These are phyloP conservation scores for Trichoderma sp. DNA, from an alignment of 2,329 filamentous ascomycete genomes.

Conservation along the genomic window DNA sequence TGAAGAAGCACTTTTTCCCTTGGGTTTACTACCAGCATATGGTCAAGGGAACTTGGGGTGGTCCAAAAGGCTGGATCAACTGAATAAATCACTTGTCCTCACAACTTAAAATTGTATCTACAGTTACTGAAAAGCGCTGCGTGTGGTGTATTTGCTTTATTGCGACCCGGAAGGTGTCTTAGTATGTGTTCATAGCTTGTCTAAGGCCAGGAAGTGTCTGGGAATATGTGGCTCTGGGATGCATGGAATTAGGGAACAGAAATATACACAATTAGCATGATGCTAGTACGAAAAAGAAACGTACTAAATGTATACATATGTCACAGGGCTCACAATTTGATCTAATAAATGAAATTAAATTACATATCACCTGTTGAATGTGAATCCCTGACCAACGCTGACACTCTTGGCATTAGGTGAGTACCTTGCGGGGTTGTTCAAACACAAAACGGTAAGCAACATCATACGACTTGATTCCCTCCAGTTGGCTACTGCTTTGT, in stretches of 20 bases:
- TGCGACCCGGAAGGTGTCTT: neutral
- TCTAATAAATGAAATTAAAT: neutral
- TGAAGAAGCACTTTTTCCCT: conserved; percentile 69
- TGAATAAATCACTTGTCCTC: neutral
- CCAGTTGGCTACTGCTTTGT: neutral
- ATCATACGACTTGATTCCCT: neutral
- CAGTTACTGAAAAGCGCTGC: neutral
- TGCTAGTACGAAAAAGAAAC: too few species aligned
- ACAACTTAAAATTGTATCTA: neutral
- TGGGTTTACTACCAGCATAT: conserved; percentile 64
- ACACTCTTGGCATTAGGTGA: neutral
- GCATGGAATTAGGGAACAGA: neutral
- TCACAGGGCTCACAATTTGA: neutral
- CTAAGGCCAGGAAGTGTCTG: neutral
- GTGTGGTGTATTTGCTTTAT: neutral
- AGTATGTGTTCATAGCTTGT: neutral
- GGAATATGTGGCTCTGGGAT: neutral
- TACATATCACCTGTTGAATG: neutral
- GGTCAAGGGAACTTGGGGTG: conserved; percentile 64
- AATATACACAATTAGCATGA: neutral
- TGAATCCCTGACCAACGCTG: neutral
- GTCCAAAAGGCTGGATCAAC: conserved; percentile 54
- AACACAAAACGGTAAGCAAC: neutral
- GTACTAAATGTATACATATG: neutral
- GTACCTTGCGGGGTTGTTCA: neutral